A percentile compares a stretch with the other conserved stretches of the same genome.
Evolutionary conservation across 164 flowering plant species (phyloP).

Genomic region (Aristolochia fimbriata): DNA sequence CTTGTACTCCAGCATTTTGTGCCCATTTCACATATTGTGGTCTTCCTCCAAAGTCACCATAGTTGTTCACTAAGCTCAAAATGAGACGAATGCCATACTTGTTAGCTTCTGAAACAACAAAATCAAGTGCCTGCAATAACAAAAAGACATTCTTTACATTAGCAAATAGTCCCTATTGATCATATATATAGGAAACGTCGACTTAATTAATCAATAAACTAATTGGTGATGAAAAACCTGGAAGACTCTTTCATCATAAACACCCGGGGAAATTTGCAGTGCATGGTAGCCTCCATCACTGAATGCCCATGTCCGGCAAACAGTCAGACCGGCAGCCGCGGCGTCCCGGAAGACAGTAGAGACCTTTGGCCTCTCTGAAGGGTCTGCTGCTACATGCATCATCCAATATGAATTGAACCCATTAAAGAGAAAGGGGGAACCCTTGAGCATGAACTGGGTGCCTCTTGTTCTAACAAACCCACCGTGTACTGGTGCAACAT

Average conservation of each 20-base stretch:
- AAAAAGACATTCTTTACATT: no score
- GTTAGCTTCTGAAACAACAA: slow-evolving; percentile 21
- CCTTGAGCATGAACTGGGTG: slow-evolving; percentile 12
- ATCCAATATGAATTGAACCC: slow-evolving; percentile 30
- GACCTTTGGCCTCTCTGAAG: slow-evolving; percentile 18
- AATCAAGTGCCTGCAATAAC: slow-evolving; percentile 22
- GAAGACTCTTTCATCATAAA: slow-evolving; percentile 19
- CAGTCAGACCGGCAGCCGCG: slow-evolving; percentile 20
- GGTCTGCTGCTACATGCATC: slow-evolving; percentile 24
- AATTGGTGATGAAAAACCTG: no score
- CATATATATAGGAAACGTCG: no score
- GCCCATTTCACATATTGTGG: slow-evolving; percentile 28
- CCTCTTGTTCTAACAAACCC: slow-evolving; percentile 13
- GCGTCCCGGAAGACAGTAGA: no score
- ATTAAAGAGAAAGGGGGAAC: no score
- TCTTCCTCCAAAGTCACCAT: slow-evolving; percentile 21
- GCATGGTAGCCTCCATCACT: slow-evolving; percentile 20
- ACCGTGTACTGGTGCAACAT: not conserved
- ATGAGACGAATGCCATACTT: slow-evolving; percentile 17
- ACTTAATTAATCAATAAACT: no score
- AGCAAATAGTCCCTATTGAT: no score
- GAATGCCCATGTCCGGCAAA: slow-evolving; percentile 28
- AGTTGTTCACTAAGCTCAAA: slow-evolving; percentile 25
- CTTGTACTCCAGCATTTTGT: slow-evolving; percentile 12
- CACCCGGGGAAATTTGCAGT: slow-evolving; percentile 22